phyloP scores from a whole-genome alignment of 75 land plant species.

The Picea glauca region DNA sequence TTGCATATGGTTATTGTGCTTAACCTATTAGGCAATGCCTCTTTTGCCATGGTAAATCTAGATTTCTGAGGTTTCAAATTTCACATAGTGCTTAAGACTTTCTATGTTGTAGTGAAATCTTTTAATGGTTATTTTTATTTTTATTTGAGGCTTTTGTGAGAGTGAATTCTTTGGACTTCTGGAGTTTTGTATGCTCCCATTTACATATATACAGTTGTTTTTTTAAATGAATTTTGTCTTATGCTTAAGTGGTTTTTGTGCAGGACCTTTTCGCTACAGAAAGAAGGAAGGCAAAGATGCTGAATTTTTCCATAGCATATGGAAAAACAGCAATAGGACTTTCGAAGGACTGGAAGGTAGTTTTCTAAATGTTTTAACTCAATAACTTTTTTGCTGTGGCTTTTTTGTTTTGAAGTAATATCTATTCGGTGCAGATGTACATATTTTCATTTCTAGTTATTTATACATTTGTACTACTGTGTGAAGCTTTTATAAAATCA shows the following conservation, averaged over 20 bases:
- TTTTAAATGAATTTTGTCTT: background rate
- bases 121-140: background rate
- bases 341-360: conserved; percentile 95
- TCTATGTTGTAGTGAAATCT: background rate
- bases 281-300: conserved; percentile 98
- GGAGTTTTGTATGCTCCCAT: background rate
- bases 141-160: background rate
- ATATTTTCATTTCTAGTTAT: background rate
- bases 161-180: background rate
- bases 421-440: background rate
- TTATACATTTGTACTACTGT: background rate
- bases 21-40: background rate
- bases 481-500: too few species aligned
- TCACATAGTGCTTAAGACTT: background rate
- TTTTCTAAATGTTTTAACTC: background rate
- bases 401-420: background rate
- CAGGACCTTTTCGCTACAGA: conserved; percentile 96
- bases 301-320: conserved; percentile 99
- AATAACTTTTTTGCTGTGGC: background rate
- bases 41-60: background rate
- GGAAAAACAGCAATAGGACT: conserved; percentile 95
- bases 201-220: background rate
- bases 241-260: background rate
- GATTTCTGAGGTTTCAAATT: background rate
- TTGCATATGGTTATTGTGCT: too few species aligned